A percentile compares a stretch with the other conserved stretches of the same genome.
Conservation (phyloP, 371 early-diverging fungal genomes). For the Smittium culicis region DNA sequence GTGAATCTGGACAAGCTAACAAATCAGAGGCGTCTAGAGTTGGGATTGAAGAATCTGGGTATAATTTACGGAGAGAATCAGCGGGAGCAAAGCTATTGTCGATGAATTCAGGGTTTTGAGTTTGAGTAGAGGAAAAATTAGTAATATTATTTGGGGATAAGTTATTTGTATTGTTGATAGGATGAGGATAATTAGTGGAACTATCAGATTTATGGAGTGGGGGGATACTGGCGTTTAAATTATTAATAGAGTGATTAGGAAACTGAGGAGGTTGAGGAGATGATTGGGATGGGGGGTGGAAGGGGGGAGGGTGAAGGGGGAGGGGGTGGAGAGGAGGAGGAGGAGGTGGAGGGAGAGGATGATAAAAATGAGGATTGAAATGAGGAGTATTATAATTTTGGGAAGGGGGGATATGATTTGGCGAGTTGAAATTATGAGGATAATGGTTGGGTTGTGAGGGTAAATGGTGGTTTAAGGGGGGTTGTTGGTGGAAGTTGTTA, state of each 20-base stretch:
- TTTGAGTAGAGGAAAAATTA: neutral
- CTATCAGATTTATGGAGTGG: neutral
- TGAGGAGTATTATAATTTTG: neutral
- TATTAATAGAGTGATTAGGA: neutral
- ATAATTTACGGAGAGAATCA: neutral
- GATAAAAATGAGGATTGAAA: neutral
- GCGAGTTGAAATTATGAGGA: neutral
- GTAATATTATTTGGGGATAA: neutral
- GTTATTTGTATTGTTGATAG: neutral
- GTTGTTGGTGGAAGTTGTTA: neutral
- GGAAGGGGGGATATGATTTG: neutral
- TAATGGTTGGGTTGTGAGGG: neutral
- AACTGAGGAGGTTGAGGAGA: slow-evolving; percentile 7
- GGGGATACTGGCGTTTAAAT: too few species aligned
- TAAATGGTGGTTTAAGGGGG: neutral
- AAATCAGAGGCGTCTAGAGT: neutral
- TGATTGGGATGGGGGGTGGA: slow-evolving; percentile 1
- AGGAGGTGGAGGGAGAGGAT: neutral
- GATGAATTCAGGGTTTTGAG: neutral
- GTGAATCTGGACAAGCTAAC: neutral
- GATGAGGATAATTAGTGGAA: neutral
- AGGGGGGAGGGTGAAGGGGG: neutral
- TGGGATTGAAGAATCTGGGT: neutral
- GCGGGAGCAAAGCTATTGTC: neutral
- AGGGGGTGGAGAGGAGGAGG: neutral